phyloP scores from a whole-genome alignment of 1,139 yeast genomes.

The Suhomyces taliae region DNA sequence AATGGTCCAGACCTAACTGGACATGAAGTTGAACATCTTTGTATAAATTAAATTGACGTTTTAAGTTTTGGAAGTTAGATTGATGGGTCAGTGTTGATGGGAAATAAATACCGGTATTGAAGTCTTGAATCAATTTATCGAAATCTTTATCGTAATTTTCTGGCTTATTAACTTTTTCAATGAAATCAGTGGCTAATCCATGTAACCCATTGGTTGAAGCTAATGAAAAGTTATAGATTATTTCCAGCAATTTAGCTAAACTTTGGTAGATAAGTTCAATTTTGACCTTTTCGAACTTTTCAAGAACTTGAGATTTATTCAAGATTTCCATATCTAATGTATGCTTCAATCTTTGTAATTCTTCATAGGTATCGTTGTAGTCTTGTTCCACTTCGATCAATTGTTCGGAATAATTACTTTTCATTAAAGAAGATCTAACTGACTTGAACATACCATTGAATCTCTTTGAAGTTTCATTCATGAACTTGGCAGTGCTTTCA shows the following conservation, averaged over 20 bases:
- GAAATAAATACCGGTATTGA: constrained; percentile 43
- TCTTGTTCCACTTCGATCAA: constrained; percentile 29
- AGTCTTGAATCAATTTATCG: constrained; percentile 22
- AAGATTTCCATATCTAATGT: constrained; percentile 31
- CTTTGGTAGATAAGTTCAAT: constrained; percentile 37
- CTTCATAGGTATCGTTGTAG: constrained; percentile 34
- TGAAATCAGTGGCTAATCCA: constrained; percentile 26
- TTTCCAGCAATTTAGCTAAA: constrained; percentile 38
- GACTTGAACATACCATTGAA: constrained; percentile 30
- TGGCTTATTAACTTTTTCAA: constrained; percentile 26
- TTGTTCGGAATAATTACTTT: constrained; percentile 33
- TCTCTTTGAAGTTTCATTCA: constrained; percentile 31
- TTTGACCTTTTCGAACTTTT: constrained; percentile 38
- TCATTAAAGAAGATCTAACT: constrained; percentile 29
- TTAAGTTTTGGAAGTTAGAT: constrained; percentile 41
- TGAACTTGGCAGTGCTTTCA: constrained; percentile 21
- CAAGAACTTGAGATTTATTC: constrained; percentile 26
- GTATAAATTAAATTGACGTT: constrained; percentile 39
- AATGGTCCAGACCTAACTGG: constrained; percentile 19
- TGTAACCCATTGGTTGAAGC: constrained; percentile 30
- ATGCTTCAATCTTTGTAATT: constrained; percentile 34
- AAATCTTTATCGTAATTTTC: constrained; percentile 33
- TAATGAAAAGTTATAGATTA: constrained; percentile 31
- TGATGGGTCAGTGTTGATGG: constrained; percentile 35
- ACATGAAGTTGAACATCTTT: constrained; percentile 46